phyloP scores from a whole-genome alignment of 306 rosid genomes.

The Vigna mungo region DNA sequence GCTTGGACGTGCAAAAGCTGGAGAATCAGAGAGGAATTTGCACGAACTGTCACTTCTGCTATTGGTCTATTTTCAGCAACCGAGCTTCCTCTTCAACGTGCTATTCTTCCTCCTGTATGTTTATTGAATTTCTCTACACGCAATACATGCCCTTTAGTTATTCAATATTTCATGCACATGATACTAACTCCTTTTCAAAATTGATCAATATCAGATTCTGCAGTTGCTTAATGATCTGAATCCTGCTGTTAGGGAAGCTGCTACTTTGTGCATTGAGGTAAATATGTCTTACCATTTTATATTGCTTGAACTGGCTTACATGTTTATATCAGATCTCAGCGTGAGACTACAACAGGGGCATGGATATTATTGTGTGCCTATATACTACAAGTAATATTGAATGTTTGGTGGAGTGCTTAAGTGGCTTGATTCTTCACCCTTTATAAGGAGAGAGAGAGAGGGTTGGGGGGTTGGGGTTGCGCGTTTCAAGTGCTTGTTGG shows the following conservation, averaged over 20 bases:
- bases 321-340: not conserved
- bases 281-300: conserved; percentile 41
- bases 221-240: conserved; percentile 90
- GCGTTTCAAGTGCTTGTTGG: too few species aligned
- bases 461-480: too few species aligned
- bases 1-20: conserved; percentile 97
- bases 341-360: not conserved
- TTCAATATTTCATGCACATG: conserved; percentile 11
- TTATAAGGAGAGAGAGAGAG: too few species aligned
- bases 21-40: conserved; percentile 98
- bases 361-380: not conserved
- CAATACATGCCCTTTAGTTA: conserved; percentile 6
- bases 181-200: conserved; percentile 28
- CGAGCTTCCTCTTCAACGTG: conserved; percentile 93
- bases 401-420: not conserved
- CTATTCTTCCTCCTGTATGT: conserved; percentile 91
- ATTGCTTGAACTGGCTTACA: conserved; percentile 12
- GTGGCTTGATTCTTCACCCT: not conserved
- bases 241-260: conserved; percentile 91
- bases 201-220: conserved; percentile 68
- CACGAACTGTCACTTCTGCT: conserved; percentile 94
- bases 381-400: too few species aligned
- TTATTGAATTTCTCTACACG: conserved; percentile 31
- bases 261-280: conserved; percentile 93
- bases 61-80: conserved; percentile 91